Evolutionary conservation across 2,329 filamentous ascomycete genomes (phyloP).

Genomic region (Trichocomaceae sp.): DNA sequence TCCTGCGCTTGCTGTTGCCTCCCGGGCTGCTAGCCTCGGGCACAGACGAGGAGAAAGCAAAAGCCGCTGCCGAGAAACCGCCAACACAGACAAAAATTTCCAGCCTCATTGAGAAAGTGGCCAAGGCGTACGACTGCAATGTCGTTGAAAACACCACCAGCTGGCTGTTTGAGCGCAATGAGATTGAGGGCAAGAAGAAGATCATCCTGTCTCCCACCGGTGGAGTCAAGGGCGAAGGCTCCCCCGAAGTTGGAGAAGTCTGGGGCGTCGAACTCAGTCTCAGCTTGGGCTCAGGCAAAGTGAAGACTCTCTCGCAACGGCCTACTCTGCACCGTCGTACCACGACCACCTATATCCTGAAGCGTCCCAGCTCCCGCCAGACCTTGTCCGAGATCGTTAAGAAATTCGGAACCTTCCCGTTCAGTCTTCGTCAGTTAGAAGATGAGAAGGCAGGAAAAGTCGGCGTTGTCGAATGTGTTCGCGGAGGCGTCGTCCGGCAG

Average conservation of each 20-base stretch:
- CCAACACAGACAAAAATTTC: slow-evolving; percentile 84
- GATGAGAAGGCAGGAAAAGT: slow-evolving; percentile 94
- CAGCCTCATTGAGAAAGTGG: slow-evolving; percentile 80
- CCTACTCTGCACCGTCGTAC: slow-evolving; percentile 91
- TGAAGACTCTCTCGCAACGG: slow-evolving; percentile 83
- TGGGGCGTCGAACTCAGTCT: slow-evolving; percentile 98
- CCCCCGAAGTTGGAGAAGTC: slow-evolving; percentile 82
- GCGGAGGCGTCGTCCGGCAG: slow-evolving; percentile 83
- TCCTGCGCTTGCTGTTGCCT: slow-evolving; percentile 83
- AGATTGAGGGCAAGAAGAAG: slow-evolving; percentile 98
- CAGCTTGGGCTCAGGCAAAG: slow-evolving; percentile 84
- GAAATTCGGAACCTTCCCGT: slow-evolving; percentile 97
- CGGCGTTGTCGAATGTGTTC: slow-evolving; percentile 93
- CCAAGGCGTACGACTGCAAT: slow-evolving; percentile 83
- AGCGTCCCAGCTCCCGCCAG: slow-evolving; percentile 88
- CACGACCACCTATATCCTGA: slow-evolving; percentile 82
- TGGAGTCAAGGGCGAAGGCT: slow-evolving; percentile 82
- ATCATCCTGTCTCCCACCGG: slow-evolving; percentile 80
- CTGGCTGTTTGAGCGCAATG: slow-evolving; percentile 93
- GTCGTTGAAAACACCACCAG: slow-evolving; percentile 97
- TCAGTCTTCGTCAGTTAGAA: slow-evolving; percentile 92
- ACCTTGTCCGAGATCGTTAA: slow-evolving; percentile 90
- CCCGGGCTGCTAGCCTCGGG: slow-evolving; percentile 77
- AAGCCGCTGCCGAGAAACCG: slow-evolving; percentile 74
- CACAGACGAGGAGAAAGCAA: slow-evolving; percentile 91